These are phyloP conservation scores for Liriodendron chinense DNA, from an alignment of 164 flowering plant genomes.

Conservation along the genomic window DNA sequence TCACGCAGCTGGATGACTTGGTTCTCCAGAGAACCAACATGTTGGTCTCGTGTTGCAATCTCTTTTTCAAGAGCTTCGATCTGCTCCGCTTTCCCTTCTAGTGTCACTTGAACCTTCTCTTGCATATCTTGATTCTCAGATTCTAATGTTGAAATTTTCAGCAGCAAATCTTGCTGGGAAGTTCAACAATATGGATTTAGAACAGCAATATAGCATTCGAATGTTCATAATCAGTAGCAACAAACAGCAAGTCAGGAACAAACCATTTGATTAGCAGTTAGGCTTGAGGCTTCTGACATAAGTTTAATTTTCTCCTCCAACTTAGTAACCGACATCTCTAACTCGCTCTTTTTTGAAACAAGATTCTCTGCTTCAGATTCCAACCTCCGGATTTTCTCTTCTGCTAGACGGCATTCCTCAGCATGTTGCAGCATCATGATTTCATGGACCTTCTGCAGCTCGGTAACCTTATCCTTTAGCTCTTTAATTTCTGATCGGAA, in stretches of 20 bases:
- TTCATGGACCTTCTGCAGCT: constrained; percentile 68
- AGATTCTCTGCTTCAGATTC: constrained; percentile 62
- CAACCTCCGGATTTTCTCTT: constrained; percentile 56
- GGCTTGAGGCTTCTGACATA: constrained; percentile 42
- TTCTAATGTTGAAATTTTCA: constrained; percentile 53
- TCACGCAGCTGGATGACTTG: constrained; percentile 47
- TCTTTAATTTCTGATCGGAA: constrained; percentile 42
- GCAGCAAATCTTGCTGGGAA: constrained; percentile 69
- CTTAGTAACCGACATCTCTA: constrained; percentile 43
- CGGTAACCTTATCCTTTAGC: constrained; percentile 46
- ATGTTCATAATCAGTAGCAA: not conserved
- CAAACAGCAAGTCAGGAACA: constrained; percentile 11
- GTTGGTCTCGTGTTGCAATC: constrained; percentile 39
- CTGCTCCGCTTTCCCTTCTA: constrained; percentile 51
- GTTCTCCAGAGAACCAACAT: constrained; percentile 47
- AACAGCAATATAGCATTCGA: constrained; percentile 7
- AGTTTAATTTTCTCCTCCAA: constrained; percentile 49
- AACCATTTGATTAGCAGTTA: constrained; percentile 72
- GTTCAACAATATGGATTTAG: constrained; percentile 19
- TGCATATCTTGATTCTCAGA: constrained; percentile 47
- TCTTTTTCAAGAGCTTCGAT: constrained; percentile 46
- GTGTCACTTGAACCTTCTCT: constrained; percentile 48
- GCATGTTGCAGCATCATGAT: constrained; percentile 61
- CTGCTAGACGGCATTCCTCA: constrained; percentile 65
- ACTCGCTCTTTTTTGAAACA: constrained; percentile 50